Evolutionary conservation across 768 basidiomycete species (phyloP).

Genomic region (Mycena polygramma): DNA sequence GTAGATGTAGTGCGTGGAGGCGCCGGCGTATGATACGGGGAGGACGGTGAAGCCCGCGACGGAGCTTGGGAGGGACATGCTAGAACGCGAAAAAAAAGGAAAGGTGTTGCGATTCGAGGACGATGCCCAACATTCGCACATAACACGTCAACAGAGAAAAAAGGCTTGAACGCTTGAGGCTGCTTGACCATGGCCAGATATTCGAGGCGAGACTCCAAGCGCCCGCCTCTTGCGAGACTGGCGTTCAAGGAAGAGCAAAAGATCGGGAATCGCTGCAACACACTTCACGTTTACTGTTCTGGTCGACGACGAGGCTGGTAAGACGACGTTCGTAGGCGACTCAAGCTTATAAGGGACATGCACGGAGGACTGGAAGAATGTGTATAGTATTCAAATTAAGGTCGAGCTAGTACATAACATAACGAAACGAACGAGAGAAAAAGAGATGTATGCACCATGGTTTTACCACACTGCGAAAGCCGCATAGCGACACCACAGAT

Average conservation of each 20-base stretch:
- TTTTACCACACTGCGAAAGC: constrained; percentile 86
- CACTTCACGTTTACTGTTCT: too few relatives aligned
- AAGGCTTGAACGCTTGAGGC: neutral
- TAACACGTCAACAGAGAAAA: constrained; percentile 19
- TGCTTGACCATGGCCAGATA: too few relatives aligned
- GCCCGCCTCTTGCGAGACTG: too few relatives aligned
- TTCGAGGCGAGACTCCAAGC: too few relatives aligned
- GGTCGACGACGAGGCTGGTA: too few relatives aligned
- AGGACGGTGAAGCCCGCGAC: constrained; percentile 42
- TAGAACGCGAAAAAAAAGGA: neutral
- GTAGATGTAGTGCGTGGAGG: constrained; percentile 80
- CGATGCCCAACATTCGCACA: neutral
- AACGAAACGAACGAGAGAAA: neutral
- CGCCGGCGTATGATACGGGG: constrained; percentile 26
- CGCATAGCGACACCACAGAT: constrained; percentile 86
- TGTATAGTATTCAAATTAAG: too few relatives aligned
- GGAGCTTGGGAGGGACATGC: constrained; percentile 39
- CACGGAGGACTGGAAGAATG: too few relatives aligned
- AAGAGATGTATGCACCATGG: constrained; percentile 78
- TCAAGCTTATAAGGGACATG: too few relatives aligned
- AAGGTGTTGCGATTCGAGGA: constrained; percentile 8
- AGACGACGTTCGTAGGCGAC: too few relatives aligned
- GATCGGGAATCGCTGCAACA: too few relatives aligned
- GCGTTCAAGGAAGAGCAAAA: too few relatives aligned
- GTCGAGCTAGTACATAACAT: neutral